A percentile compares a stretch with the other conserved stretches of the same genome.
phyloP scores from a whole-genome alignment of 2,329 filamentous ascomycete species.

The Magnaporthiopsis poae region DNA sequence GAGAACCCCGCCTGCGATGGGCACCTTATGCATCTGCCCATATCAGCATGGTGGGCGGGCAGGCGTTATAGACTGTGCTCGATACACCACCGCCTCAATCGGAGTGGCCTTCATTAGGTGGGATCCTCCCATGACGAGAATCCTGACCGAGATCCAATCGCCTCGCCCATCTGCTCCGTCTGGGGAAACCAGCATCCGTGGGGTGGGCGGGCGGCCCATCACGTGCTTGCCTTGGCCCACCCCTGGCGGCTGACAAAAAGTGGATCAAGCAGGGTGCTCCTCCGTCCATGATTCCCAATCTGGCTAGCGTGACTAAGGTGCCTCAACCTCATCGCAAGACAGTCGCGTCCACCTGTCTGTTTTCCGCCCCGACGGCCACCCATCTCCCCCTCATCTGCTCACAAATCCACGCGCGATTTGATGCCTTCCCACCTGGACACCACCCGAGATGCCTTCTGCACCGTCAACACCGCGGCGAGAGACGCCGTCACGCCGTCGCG shows the following conservation, averaged over 20 bases:
- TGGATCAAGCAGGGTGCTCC: background rate
- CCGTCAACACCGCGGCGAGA: background rate
- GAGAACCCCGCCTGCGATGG: background rate
- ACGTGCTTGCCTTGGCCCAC: background rate
- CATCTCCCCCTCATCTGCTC: background rate
- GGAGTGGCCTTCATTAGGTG: background rate
- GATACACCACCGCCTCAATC: background rate
- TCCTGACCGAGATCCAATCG: background rate
- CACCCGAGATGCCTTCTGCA: slow-evolving; percentile 4
- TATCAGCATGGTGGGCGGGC: background rate
- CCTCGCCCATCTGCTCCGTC: background rate
- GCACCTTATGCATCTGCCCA: background rate
- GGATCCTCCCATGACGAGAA: background rate
- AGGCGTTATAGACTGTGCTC: background rate
- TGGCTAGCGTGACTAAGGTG: slow-evolving; percentile 6
- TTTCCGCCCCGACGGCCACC: slow-evolving; percentile 1
- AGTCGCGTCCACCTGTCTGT: slow-evolving; percentile 7
- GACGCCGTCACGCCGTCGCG: slow-evolving; percentile 35
- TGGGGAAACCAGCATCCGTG: background rate
- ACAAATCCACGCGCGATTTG: slow-evolving; percentile 1
- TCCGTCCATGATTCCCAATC: background rate
- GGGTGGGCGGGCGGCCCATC: background rate
- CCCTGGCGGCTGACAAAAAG: slow-evolving; percentile 5
- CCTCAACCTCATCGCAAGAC: slow-evolving; percentile 7
- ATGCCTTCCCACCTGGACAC: slow-evolving; percentile 1